Conservation (phyloP, 805 yeast species). For the Kodamaea kaohsiungensis region DNA sequence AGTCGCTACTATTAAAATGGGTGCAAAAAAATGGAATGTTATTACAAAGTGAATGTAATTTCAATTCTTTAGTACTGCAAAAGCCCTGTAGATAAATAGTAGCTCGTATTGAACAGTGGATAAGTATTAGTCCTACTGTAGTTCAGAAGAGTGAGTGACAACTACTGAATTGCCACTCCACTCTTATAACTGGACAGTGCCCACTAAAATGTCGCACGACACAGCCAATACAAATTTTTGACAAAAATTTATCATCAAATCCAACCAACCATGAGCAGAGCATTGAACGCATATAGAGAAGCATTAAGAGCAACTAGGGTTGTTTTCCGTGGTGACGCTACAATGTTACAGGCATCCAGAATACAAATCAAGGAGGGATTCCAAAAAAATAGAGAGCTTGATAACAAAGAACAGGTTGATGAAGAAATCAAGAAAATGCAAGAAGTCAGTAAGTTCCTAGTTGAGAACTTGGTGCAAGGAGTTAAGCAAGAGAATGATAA, state of each 20-base stretch:
- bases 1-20: no score
- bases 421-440: slow-evolving; percentile 56
- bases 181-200: background rate
- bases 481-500: slow-evolving; percentile 38
- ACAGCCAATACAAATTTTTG: background rate
- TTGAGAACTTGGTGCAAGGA: slow-evolving; percentile 87
- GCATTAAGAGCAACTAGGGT: slow-evolving; percentile 66
- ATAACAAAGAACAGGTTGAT: slow-evolving; percentile 14
- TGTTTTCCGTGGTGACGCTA: slow-evolving; percentile 55
- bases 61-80: no score
- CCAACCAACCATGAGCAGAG: slow-evolving; percentile 24
- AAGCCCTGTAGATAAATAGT: no score
- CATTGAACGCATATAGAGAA: slow-evolving; percentile 49
- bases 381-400: slow-evolving; percentile 29
- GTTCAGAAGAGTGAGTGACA: no score
- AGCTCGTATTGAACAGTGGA: no score
- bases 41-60: no score
- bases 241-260: background rate
- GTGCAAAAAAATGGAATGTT: no score
- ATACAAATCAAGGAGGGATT: slow-evolving; percentile 57
- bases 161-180: no score
- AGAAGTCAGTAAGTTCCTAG: slow-evolving; percentile 70
- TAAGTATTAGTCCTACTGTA: no score
- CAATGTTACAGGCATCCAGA: slow-evolving; percentile 60
- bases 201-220: background rate